phyloP scores from a whole-genome alignment of 2,329 filamentous ascomycete genomes.

The Monilinia fructicola region DNA sequence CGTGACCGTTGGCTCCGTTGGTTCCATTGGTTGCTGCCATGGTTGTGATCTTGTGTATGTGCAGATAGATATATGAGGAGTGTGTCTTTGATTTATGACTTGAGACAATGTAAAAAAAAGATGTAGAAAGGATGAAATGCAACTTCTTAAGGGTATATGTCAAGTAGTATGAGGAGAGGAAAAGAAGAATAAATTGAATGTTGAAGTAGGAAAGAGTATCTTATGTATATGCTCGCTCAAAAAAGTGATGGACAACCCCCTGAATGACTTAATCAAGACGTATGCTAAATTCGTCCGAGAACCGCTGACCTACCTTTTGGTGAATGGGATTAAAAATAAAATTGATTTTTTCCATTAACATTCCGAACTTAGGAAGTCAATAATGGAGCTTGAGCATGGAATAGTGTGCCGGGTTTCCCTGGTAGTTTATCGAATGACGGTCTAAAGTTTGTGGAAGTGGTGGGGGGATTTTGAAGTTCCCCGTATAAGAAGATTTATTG shows the following conservation, averaged over 20 bases:
- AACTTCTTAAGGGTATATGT: not conserved
- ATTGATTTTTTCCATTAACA: slow-evolving; percentile 4
- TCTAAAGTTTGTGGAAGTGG: slow-evolving; percentile 1
- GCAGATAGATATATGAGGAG: not conserved
- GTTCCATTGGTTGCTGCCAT: slow-evolving; percentile 27
- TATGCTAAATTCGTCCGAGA: slow-evolving; percentile 16
- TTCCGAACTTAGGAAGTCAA: slow-evolving; percentile 1
- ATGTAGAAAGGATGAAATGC: not conserved
- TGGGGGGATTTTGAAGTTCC: slow-evolving; percentile 11
- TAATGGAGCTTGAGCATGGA: not conserved
- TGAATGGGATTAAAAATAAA: slow-evolving; percentile 5
- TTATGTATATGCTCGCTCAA: slow-evolving; percentile 15
- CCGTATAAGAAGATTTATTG: slow-evolving; percentile 14
- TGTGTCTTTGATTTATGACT: not conserved
- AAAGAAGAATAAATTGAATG: not conserved
- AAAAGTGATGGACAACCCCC: not conserved
- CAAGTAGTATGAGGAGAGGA: not conserved
- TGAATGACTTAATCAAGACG: not conserved
- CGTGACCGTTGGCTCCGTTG: slow-evolving; percentile 21
- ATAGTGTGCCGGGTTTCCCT: slow-evolving; percentile 13
- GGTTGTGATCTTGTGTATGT: slow-evolving; percentile 8
- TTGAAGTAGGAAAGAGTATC: not conserved
- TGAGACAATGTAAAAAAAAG: not conserved
- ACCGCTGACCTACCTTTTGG: slow-evolving; percentile 5
- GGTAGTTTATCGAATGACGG: slow-evolving; percentile 7